phyloP scores from a whole-genome alignment of 2,329 filamentous ascomycete genomes.

The Arachnomyces sp. region DNA sequence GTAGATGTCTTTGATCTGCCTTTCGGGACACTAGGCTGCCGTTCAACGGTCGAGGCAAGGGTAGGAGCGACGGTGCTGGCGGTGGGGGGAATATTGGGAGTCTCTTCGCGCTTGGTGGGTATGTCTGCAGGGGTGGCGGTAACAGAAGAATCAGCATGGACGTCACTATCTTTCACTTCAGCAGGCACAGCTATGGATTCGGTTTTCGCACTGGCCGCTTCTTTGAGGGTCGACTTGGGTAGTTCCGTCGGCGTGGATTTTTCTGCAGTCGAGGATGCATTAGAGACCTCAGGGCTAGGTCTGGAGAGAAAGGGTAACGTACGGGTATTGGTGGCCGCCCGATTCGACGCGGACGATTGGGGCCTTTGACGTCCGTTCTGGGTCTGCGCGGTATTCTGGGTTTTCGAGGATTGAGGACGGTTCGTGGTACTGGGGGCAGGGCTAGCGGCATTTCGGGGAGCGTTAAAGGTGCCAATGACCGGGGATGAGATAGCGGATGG shows the following conservation, averaged over 20 bases:
- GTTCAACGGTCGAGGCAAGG: slow-evolving; percentile 4
- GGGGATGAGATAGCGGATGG: slow-evolving; percentile 70
- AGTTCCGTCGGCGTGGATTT: slow-evolving; percentile 27
- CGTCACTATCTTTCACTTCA: slow-evolving; percentile 21
- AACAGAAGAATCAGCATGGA: slow-evolving; percentile 8
- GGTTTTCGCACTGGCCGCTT: slow-evolving; percentile 34
- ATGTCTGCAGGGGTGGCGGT: slow-evolving; percentile 11
- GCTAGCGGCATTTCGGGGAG: slow-evolving; percentile 53
- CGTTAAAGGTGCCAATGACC: slow-evolving; percentile 56
- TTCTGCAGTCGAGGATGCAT: slow-evolving; percentile 18
- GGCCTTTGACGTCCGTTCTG: slow-evolving; percentile 50
- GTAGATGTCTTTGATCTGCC: slow-evolving; percentile 36
- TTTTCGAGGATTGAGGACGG: slow-evolving; percentile 61
- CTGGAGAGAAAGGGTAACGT: slow-evolving; percentile 22
- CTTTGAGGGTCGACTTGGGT: slow-evolving; percentile 47
- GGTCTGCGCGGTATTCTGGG: slow-evolving; percentile 64
- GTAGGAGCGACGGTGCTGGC: slow-evolving; percentile 1
- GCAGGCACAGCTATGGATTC: slow-evolving; percentile 22
- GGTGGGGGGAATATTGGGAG: slow-evolving; percentile 12
- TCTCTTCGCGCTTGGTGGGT: slow-evolving; percentile 29
- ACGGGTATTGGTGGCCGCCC: slow-evolving; percentile 46
- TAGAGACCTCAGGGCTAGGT: slow-evolving; percentile 23
- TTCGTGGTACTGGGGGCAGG: slow-evolving; percentile 52
- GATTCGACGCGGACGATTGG: slow-evolving; percentile 54
- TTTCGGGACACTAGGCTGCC: slow-evolving; percentile 14